phyloP scores from a whole-genome alignment of 2,329 filamentous ascomycete genomes.

The Hymenoscyphus scutula region DNA sequence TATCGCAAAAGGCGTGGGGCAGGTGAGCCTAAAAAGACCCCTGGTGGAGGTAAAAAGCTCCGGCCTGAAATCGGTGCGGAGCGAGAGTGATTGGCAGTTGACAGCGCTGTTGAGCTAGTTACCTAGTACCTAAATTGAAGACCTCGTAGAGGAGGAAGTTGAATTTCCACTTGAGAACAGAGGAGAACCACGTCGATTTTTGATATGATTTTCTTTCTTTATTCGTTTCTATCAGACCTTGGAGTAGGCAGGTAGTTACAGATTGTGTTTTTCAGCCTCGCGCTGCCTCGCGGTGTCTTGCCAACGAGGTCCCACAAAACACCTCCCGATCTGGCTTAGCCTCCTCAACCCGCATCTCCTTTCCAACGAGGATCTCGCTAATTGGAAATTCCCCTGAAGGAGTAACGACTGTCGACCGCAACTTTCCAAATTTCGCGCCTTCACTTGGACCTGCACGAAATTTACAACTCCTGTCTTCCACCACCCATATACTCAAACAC shows the following conservation, averaged over 20 bases:
- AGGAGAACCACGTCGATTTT: background rate
- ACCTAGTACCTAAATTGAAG: no score
- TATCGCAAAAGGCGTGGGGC: constrained; percentile 1
- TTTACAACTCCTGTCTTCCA: constrained; percentile 21
- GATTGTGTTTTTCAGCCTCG: constrained; percentile 5
- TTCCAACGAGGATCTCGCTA: constrained; percentile 21
- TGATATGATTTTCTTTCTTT: background rate
- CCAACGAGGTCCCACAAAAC: background rate
- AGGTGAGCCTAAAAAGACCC: constrained; percentile 2
- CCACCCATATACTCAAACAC: constrained; percentile 16
- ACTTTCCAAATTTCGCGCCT: constrained; percentile 31
- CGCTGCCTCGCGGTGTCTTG: constrained; percentile 11
- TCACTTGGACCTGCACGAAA: constrained; percentile 17
- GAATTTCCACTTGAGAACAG: no score
- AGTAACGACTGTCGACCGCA: constrained; percentile 26
- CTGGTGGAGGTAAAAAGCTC: background rate
- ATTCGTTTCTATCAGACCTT: background rate
- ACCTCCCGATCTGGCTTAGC: constrained; percentile 16
- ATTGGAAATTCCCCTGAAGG: constrained; percentile 30
- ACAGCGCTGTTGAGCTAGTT: no score
- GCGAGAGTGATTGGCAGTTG: background rate
- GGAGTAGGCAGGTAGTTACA: no score
- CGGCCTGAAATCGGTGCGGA: background rate
- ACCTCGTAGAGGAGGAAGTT: no score
- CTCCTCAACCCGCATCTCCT: constrained; percentile 9